phyloP scores from a whole-genome alignment of 495 filamentous ascomycete species.

The Sporormia fimetaria region DNA sequence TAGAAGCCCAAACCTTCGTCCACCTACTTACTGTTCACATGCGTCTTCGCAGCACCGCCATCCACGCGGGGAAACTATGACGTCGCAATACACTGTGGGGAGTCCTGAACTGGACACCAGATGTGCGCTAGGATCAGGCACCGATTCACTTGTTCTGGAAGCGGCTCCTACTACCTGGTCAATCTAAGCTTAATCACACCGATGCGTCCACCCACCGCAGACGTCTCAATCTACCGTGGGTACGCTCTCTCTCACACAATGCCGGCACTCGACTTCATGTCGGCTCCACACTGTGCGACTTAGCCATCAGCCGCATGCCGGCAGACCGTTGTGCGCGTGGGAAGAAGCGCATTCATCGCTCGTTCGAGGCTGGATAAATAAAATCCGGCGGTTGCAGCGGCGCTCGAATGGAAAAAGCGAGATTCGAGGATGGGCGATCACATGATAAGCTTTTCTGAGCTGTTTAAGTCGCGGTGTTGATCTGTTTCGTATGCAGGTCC shows the following conservation, averaged over 20 bases:
- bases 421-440: no score
- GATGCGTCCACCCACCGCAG: constrained; percentile 1
- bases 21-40: constrained; percentile 1
- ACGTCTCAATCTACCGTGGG: constrained; percentile 5
- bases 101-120: background rate
- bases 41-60: background rate
- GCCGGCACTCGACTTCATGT: constrained; percentile 6
- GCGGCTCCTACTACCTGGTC: no score
- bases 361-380: no score
- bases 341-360: no score
- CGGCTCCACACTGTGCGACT: constrained; percentile 9
- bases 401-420: no score
- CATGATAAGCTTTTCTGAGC: no score
- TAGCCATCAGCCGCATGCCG: constrained; percentile 11
- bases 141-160: no score
- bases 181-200: constrained; percentile 9
- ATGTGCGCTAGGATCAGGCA: background rate
- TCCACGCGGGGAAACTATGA: no score
- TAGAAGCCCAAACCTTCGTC: constrained; percentile 1
- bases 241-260: no score
- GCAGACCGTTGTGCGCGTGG: constrained; percentile 4
- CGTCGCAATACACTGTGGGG: background rate
- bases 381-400: no score
- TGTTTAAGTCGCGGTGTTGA: no score
- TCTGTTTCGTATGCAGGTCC: no score